Evolutionary conservation across 2,329 filamentous ascomycete genomes (phyloP).

Genomic region (Cercospora berteroae): DNA sequence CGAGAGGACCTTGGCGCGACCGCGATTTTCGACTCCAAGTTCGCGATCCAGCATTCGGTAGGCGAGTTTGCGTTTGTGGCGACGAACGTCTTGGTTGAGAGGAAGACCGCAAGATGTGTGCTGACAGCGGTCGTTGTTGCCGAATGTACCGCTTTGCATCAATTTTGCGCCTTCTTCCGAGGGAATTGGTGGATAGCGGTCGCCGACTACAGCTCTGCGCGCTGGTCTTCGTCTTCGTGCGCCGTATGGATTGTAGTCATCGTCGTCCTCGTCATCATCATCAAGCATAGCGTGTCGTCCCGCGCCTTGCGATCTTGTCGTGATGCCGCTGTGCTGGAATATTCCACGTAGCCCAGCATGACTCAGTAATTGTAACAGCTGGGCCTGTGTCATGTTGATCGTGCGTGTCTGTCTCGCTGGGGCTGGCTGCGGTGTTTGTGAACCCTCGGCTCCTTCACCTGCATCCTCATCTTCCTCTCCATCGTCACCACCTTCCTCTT

Average conservation of each 20-base stretch:
- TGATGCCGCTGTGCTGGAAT: slow-evolving; percentile 40
- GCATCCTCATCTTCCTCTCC: slow-evolving; percentile 32
- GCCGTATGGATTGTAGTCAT: slow-evolving; percentile 40
- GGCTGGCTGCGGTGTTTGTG: slow-evolving; percentile 27
- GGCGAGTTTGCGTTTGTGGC: slow-evolving; percentile 61
- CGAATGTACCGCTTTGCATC: slow-evolving; percentile 82
- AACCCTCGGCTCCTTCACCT: slow-evolving; percentile 26
- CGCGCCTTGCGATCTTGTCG: slow-evolving; percentile 30
- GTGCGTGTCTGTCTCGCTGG: slow-evolving; percentile 25
- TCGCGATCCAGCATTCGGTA: slow-evolving; percentile 77
- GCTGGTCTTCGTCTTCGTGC: slow-evolving; percentile 47
- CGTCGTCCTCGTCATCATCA: slow-evolving; percentile 35
- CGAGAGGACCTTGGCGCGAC: slow-evolving; percentile 60
- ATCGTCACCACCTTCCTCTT: slow-evolving; percentile 27
- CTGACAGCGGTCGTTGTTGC: slow-evolving; percentile 57
- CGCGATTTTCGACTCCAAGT: slow-evolving; percentile 64
- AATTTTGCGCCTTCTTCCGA: slow-evolving; percentile 72
- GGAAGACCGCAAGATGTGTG: slow-evolving; percentile 48
- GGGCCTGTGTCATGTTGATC: slow-evolving; percentile 39
- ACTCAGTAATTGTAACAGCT: slow-evolving; percentile 56
- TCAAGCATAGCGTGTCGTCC: slow-evolving; percentile 27
- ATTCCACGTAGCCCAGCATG: slow-evolving; percentile 54
- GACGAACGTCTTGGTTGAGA: slow-evolving; percentile 40
- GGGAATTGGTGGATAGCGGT: slow-evolving; percentile 77
- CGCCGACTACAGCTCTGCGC: slow-evolving; percentile 44